Evolutionary conservation across 768 basidiomycete species (phyloP).

Genomic region (Amylocystis lapponica): DNA sequence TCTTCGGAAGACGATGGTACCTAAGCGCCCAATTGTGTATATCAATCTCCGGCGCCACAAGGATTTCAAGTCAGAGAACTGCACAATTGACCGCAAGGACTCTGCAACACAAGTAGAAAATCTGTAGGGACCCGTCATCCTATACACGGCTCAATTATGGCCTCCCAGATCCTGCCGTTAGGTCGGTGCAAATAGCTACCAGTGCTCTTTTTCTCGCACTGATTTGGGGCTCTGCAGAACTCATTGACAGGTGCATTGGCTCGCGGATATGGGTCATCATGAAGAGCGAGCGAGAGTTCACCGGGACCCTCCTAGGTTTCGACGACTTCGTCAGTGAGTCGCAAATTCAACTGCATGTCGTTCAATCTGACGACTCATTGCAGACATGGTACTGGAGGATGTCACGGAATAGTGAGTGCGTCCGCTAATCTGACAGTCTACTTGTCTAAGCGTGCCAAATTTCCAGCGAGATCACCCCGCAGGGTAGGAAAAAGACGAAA

Average conservation of each 20-base stretch:
- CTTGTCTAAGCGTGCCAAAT: not conserved
- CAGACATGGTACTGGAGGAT: constrained; percentile 94
- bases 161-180: constrained; percentile 91
- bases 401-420: constrained; percentile 87
- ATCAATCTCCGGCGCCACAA: too few species aligned
- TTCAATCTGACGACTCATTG: not conserved
- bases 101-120: too few species aligned
- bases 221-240: constrained; percentile 52
- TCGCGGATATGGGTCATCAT: constrained; percentile 97
- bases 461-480: constrained; percentile 75
- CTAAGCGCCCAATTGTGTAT: too few species aligned
- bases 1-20: too few species aligned
- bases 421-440: not conserved
- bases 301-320: constrained; percentile 90
- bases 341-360: not conserved
- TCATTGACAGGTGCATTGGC: constrained; percentile 97
- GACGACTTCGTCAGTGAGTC: constrained; percentile 99
- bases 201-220: not conserved
- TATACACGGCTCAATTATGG: constrained; percentile 51
- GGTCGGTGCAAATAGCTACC: constrained; percentile 43
- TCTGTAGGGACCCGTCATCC: too few species aligned
- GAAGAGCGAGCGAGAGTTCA: constrained; percentile 97
- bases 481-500: constrained; percentile 74
- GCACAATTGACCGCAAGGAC: too few species aligned
- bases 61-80: too few species aligned